A percentile compares a stretch with the other conserved stretches of the same genome.
phyloP scores from a whole-genome alignment of 2,329 filamentous ascomycete species.

The Aspergillus quadrilineatus region DNA sequence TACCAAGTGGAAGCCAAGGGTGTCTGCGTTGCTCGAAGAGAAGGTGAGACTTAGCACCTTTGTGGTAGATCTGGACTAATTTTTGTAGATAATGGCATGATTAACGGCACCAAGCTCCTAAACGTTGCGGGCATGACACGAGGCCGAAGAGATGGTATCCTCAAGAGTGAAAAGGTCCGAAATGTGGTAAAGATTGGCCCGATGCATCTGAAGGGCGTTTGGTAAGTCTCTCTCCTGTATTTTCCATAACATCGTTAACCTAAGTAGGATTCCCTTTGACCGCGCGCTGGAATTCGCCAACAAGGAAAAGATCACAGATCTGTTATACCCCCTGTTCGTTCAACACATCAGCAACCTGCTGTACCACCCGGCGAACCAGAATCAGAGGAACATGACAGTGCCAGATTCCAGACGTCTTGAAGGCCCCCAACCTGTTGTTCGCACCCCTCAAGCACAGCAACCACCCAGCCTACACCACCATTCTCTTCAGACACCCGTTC shows the following conservation, averaged over 20 bases:
- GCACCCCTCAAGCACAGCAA: conserved; percentile 67
- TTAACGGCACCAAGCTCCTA: conserved; percentile 94
- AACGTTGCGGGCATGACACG: conserved; percentile 98
- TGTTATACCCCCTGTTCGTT: conserved; percentile 92
- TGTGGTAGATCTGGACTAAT: conserved; percentile 3
- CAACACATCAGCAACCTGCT: conserved; percentile 93
- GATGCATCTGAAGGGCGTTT: conserved; percentile 98
- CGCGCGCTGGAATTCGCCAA: conserved; percentile 98
- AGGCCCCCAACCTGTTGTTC: conserved; percentile 36
- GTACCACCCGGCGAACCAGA: conserved; percentile 85
- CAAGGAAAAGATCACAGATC: conserved; percentile 98
- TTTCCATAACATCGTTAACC: conserved; percentile 18
- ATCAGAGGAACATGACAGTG: conserved; percentile 79
- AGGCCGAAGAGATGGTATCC: conserved; percentile 88
- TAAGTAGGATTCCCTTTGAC: conserved; percentile 87
- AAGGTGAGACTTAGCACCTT: conserved; percentile 60
- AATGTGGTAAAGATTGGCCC: conserved; percentile 98
- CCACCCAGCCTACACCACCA: conserved; percentile 60
- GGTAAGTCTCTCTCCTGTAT: conserved; percentile 57
- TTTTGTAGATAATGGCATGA: conserved; percentile 87
- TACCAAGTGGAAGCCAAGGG: conserved; percentile 97
- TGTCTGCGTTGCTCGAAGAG: conserved; percentile 89
- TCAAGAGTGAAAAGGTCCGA: conserved; percentile 95
- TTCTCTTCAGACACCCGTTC: conserved; percentile 62
- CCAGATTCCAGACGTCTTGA: conserved; percentile 73